Conservation (phyloP, 1,139 yeast genomes). For the Sugiyamaella japonica region DNA sequence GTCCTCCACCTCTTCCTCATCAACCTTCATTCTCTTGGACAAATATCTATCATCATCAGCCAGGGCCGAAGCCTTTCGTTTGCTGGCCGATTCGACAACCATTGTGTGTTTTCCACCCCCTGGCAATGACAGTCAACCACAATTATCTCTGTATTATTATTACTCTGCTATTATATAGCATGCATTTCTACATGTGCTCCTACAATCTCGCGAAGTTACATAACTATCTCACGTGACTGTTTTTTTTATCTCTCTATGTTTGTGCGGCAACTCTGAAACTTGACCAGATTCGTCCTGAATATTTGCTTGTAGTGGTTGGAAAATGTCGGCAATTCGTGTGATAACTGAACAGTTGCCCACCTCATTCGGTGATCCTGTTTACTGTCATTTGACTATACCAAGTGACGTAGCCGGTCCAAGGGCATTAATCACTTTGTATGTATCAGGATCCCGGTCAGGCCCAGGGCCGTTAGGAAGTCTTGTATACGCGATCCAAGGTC, state of each 20-base stretch:
- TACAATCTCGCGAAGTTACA: too few relatives aligned
- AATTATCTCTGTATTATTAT: neutral
- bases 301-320: neutral
- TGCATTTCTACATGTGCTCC: too few relatives aligned
- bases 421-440: slow-evolving; percentile 18
- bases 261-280: too few relatives aligned
- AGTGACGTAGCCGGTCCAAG: slow-evolving; percentile 12
- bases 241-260: too few relatives aligned
- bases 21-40: slow-evolving; percentile 5
- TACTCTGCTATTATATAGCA: neutral
- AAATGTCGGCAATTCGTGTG: slow-evolving; percentile 11
- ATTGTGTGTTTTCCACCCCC: neutral
- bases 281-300: too few relatives aligned
- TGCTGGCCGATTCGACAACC: slow-evolving; percentile 11
- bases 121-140: neutral
- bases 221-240: too few relatives aligned
- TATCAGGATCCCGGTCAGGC: slow-evolving; percentile 16
- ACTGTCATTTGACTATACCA: slow-evolving; percentile 23
- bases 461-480: slow-evolving; percentile 31
- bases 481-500: slow-evolving; percentile 27
- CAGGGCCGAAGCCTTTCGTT: slow-evolving; percentile 9
- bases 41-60: slow-evolving; percentile 7
- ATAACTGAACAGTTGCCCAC: slow-evolving; percentile 13
- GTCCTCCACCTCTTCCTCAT: slow-evolving; percentile 25
- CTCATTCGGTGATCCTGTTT: slow-evolving; percentile 15